Base-by-base conservation (phyloP, 257 asterid genomes). In the Scutellaria baicalensis region DNA sequence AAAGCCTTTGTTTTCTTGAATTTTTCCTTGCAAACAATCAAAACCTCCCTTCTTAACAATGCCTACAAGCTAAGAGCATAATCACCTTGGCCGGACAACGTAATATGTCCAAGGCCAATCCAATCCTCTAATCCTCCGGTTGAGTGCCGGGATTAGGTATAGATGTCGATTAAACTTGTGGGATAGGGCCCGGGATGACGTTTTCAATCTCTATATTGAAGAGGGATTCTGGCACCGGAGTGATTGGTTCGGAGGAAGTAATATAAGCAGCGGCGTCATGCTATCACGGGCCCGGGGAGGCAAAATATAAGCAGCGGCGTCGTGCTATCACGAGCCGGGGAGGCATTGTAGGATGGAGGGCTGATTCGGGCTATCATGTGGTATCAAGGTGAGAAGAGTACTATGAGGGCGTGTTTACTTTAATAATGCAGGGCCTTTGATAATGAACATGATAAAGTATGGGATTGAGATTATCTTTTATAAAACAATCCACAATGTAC, bases 111-210 rank as follows among this genome's bases (percentile, higher is more conserved):
- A 86, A 21, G 84, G 89, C 81, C 48, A 6, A 1, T 43, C 82
- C 64, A 66, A 69, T 16, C 73, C 83, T 3, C 66, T 45, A 0
- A 66, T 90, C 47, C 83, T 83, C 71, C 89, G 88, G 2, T 81
- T 93, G 5, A 79, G 59, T 20, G 67, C 83, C 20, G 75, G 3
- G 9, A 61, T 78, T 1, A 8, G 27, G 86, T 58, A 83, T 93
- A 47, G 97, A 91, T 59, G 61, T 69, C 13, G 60, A 60, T 5
- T 78, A 75, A 60, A 77, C 78, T 0, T 87, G 97, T 64, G 97
- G 99, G 13, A 72, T 93, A 12, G 97, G 98, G 27, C 98, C 97
- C 1, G 98, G 88, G 38, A 85, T 93, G 97, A 68, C 90, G 0
- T 93, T 93, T 50, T 82, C 96, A 0, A 72, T 82, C 36, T 20